Evolutionary conservation across 2,329 filamentous ascomycete genomes (phyloP).

Genomic region (Gaeumannomyces tritici): DNA sequence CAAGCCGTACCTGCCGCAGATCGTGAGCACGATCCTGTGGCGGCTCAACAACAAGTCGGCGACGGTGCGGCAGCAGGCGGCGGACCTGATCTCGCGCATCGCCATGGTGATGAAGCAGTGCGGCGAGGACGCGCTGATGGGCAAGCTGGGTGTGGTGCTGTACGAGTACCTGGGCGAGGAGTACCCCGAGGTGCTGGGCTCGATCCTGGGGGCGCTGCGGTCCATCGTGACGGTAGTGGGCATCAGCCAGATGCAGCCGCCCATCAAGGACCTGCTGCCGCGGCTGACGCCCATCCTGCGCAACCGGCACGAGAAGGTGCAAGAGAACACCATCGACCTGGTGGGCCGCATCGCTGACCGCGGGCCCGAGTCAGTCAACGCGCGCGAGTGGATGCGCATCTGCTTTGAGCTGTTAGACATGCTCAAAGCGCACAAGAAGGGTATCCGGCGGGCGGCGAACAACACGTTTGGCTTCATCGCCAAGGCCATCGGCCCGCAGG

Average conservation of each 20-base stretch:
- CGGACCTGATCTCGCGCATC: conserved; percentile 91
- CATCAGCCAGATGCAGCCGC: conserved; percentile 95
- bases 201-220: conserved; percentile 86
- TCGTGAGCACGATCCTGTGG: conserved; percentile 94
- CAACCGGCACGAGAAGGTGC: conserved; percentile 97
- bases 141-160: conserved; percentile 85
- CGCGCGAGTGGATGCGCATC: conserved; percentile 98
- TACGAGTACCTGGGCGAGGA: conserved; percentile 99
- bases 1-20: conserved; percentile 94
- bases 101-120: conserved; percentile 99
- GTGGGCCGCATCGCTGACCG: conserved; percentile 97
- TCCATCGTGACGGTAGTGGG: conserved; percentile 97
- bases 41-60: conserved; percentile 96
- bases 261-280: conserved; percentile 90
- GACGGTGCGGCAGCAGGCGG: conserved; percentile 92
- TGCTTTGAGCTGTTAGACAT: conserved; percentile 98
- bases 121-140: conserved; percentile 90
- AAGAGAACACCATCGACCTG: conserved; percentile 97
- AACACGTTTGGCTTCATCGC: conserved; percentile 99
- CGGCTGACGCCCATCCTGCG: conserved; percentile 95
- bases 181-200: conserved; percentile 94
- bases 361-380: conserved; percentile 91
- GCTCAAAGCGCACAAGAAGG: conserved; percentile 99
- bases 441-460: conserved; percentile 94
- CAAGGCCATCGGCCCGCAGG: conserved; percentile 96